Evolutionary conservation across 192 early-diverging fungal genomes (phyloP).

Genomic region (Neocallimastix lanati): DNA sequence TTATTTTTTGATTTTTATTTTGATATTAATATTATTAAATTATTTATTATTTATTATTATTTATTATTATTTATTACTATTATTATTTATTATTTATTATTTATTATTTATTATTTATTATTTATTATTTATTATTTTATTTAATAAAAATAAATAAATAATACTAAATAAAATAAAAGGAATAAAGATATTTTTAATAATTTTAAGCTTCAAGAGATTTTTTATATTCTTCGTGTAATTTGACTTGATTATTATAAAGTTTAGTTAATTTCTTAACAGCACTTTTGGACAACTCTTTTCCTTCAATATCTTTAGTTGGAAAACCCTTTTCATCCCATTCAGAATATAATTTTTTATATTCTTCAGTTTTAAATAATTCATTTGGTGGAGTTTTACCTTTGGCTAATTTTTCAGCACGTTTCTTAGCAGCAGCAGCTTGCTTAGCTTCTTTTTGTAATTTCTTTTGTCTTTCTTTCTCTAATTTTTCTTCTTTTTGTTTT

Average conservation of each 20-base stretch:
- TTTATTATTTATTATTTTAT: too few relatives aligned
- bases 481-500: slow-evolving; percentile 27
- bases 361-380: slow-evolving; percentile 62
- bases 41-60: too few relatives aligned
- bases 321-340: slow-evolving; percentile 74
- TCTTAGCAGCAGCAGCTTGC: slow-evolving; percentile 37
- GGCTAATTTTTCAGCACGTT: slow-evolving; percentile 46
- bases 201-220: neutral
- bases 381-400: slow-evolving; percentile 57
- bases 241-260: slow-evolving; percentile 70
- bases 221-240: slow-evolving; percentile 68
- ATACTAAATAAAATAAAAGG: too few relatives aligned
- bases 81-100: too few relatives aligned
- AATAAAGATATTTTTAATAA: too few relatives aligned
- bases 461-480: slow-evolving; percentile 1
- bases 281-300: slow-evolving; percentile 66
- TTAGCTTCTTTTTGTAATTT: slow-evolving; percentile 40
- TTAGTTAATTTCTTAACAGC: slow-evolving; percentile 75
- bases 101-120: too few relatives aligned
- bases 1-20: too few relatives aligned
- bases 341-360: slow-evolving; percentile 37
- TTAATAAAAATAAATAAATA: too few relatives aligned
- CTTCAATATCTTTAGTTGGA: slow-evolving; percentile 66
- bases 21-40: too few relatives aligned
- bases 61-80: too few relatives aligned